These are phyloP conservation scores for Pneumocystis oryctolagi DNA, from an alignment of 1,139 yeast genomes.

Conservation along the genomic window DNA sequence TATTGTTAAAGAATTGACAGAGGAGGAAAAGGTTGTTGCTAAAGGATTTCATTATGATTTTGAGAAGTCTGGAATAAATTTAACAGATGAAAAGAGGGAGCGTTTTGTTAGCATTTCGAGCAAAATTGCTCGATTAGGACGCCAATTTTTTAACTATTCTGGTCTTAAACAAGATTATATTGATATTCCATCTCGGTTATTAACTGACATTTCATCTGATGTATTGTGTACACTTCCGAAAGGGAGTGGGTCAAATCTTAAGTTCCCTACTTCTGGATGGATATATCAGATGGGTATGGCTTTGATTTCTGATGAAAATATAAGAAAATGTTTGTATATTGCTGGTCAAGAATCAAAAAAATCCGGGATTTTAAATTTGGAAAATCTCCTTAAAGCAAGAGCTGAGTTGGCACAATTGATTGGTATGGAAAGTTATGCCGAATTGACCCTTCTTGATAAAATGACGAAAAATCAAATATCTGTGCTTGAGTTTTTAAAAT, in stretches of 20 bases:
- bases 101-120: constrained; percentile 69
- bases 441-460: constrained; percentile 73
- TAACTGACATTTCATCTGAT: constrained; percentile 20
- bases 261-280: constrained; percentile 55
- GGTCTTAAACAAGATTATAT: constrained; percentile 25
- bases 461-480: constrained; percentile 76
- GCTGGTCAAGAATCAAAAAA: constrained; percentile 43
- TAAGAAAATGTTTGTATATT: constrained; percentile 61
- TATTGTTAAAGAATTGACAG: constrained; percentile 31
- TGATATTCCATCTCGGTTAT: constrained; percentile 24
- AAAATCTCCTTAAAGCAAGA: constrained; percentile 47
- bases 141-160: constrained; percentile 51
- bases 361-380: constrained; percentile 47
- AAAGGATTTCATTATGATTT: constrained; percentile 68
- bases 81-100: constrained; percentile 48
- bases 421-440: constrained; percentile 58
- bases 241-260: constrained; percentile 21
- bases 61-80: constrained; percentile 76
- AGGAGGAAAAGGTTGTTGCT: constrained; percentile 76
- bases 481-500: constrained; percentile 52
- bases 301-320: constrained; percentile 39
- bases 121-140: constrained; percentile 68
- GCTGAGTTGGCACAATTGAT: constrained; percentile 59
- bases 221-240: constrained; percentile 8
- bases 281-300: constrained; percentile 53